Conservation (phyloP, 768 basidiomycete genomes). For the Leccinum aurantiacum region DNA sequence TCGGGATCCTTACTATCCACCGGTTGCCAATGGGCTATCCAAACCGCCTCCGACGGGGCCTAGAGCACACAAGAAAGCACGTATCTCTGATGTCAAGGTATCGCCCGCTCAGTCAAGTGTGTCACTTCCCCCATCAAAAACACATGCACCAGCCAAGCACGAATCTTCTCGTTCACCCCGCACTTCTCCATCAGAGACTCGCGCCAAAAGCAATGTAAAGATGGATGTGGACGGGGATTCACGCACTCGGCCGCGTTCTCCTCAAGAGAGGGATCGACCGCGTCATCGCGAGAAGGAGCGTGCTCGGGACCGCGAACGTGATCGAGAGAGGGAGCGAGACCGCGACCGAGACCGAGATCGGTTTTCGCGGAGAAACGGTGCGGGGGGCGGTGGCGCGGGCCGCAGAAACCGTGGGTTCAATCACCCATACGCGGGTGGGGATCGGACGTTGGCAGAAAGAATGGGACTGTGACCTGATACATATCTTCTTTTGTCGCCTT, state of each 20-base stretch:
- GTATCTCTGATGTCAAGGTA: constrained; percentile 55
- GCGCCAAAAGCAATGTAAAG: constrained; percentile 35
- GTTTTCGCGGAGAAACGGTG: constrained; percentile 44
- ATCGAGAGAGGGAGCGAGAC: constrained; percentile 37
- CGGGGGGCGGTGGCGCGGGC: constrained; percentile 62
- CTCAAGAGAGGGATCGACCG: constrained; percentile 42
- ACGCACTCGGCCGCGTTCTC: constrained; percentile 44
- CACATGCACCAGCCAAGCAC: constrained; percentile 21
- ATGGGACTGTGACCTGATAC: constrained; percentile 65
- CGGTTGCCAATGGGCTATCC: constrained; percentile 34
- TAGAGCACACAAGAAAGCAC: constrained; percentile 76
- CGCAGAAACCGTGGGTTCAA: constrained; percentile 41
- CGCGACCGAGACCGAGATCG: constrained; percentile 40
- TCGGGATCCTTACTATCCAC: constrained; percentile 44
- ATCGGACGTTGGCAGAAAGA: constrained; percentile 85
- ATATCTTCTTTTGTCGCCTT: constrained; percentile 14
- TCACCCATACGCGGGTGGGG: constrained; percentile 39
- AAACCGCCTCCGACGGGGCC: constrained; percentile 77
- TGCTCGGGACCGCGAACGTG: constrained; percentile 34
- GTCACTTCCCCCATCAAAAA: constrained; percentile 30
- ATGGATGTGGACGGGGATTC: constrained; percentile 61
- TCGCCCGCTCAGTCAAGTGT: constrained; percentile 35
- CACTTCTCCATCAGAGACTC: constrained; percentile 28
- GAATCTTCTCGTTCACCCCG: constrained; percentile 34
- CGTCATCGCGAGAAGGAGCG: constrained; percentile 39